Conservation (phyloP, 1,139 yeast species). For the Sugiyamaella xylanicola region DNA sequence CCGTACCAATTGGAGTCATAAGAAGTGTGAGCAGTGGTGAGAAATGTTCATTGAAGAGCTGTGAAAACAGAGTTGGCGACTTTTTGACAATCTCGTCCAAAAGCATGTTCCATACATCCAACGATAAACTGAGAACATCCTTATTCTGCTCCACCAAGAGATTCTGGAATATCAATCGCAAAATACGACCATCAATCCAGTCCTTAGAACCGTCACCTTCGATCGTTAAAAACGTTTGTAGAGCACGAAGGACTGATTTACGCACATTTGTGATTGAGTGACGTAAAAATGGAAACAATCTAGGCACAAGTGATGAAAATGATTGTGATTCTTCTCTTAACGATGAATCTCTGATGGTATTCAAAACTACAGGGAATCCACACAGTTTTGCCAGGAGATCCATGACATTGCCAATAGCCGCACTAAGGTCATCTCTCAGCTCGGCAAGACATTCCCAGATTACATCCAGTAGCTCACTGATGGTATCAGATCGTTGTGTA, state of each 20-base stretch:
- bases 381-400: constrained; percentile 87
- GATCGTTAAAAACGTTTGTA: constrained; percentile 71
- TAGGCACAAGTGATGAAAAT: constrained; percentile 80
- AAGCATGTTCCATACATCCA: constrained; percentile 61
- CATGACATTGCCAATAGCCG: constrained; percentile 96
- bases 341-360: constrained; percentile 60
- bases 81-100: constrained; percentile 50
- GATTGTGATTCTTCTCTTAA: constrained; percentile 51
- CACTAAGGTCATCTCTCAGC: constrained; percentile 86
- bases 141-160: constrained; percentile 83
- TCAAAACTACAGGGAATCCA: constrained; percentile 75
- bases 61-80: constrained; percentile 29
- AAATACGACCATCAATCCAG: constrained; percentile 76
- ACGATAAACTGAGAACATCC: constrained; percentile 67
- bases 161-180: constrained; percentile 83
- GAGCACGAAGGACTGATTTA: constrained; percentile 80
- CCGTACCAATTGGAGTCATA: constrained; percentile 93
- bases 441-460: constrained; percentile 88
- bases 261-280: constrained; percentile 94
- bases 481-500: constrained; percentile 57
- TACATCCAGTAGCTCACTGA: constrained; percentile 68
- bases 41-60: constrained; percentile 48
- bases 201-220: constrained; percentile 60
- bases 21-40: constrained; percentile 67
- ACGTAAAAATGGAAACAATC: constrained; percentile 87